Percentiles rank a stretch among this genome's conserved stretches.
Evolutionary conservation across 163 green algal genomes (phyloP).

Genomic region (Coccomyxa subellipsoidea): DNA sequence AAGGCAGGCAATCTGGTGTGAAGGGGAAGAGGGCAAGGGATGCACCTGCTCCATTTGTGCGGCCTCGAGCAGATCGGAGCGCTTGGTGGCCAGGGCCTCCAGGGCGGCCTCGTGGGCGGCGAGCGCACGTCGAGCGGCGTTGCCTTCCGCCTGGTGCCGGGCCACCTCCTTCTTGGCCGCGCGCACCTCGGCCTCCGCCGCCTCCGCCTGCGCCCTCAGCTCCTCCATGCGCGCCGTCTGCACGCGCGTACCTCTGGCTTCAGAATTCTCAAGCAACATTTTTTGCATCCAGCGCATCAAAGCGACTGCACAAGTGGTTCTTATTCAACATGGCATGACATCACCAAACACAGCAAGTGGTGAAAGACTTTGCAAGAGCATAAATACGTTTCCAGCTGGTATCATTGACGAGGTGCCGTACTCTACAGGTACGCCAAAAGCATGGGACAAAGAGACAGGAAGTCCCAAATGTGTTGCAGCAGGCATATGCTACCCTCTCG

Average conservation of each 20-base stretch:
- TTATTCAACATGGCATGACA: no score
- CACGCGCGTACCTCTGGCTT: not conserved
- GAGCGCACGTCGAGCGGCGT: conserved; percentile 7
- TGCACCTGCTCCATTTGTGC: conserved; percentile 41
- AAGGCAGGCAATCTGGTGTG: not conserved
- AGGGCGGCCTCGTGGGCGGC: conserved; percentile 29
- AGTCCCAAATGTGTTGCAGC: no score
- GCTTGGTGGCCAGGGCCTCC: conserved; percentile 29
- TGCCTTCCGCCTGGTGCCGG: conserved; percentile 17
- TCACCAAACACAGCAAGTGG: no score
- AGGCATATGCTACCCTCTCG: no score
- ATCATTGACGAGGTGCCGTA: no score
- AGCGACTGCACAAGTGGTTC: no score
- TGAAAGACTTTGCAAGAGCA: no score
- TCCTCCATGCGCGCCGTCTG: not conserved
- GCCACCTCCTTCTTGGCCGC: conserved; percentile 51
- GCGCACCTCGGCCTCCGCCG: conserved; percentile 17
- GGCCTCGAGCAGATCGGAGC: conserved; percentile 44
- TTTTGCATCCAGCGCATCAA: no score
- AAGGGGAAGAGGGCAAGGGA: not conserved
- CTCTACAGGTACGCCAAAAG: no score
- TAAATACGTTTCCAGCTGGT: no score
- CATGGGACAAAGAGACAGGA: no score
- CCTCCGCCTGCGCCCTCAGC: conserved; percentile 27
- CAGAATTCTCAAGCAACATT: no score